Percentiles rank a stretch among this genome's conserved stretches.
These are phyloP conservation scores for Pyrenophora tritici-repentis DNA, from an alignment of 2,329 filamentous ascomycete genomes.

Conservation along the genomic window DNA sequence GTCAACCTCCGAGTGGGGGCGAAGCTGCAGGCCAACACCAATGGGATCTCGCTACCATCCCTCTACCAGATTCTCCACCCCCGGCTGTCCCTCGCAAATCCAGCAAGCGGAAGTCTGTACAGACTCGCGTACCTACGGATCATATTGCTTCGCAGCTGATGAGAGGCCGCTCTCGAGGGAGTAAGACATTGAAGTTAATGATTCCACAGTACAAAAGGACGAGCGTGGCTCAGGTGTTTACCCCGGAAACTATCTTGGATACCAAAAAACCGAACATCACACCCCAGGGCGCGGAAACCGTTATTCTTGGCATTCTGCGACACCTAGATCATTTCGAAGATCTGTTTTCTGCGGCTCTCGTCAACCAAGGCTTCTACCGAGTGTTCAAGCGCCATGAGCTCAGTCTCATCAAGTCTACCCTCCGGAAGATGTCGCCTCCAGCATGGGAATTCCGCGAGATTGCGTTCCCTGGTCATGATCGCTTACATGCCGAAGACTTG, in stretches of 20 bases:
- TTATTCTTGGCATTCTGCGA: constrained; percentile 59
- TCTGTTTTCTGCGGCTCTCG: constrained; percentile 59
- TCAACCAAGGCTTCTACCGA: constrained; percentile 62
- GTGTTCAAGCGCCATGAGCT: constrained; percentile 64
- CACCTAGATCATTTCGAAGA: constrained; percentile 58
- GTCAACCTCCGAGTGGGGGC: constrained; percentile 9
- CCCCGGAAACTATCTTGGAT: constrained; percentile 22
- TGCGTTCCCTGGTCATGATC: constrained; percentile 56
- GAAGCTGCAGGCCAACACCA: constrained; percentile 11
- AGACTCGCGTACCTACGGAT: constrained; percentile 31
- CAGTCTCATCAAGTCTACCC: constrained; percentile 56
- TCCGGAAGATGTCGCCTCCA: constrained; percentile 60
- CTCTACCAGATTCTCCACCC: constrained; percentile 17
- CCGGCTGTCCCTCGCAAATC: constrained; percentile 50
- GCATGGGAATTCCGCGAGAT: constrained; percentile 66
- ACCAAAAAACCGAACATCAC: constrained; percentile 45
- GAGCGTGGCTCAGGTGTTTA: constrained; percentile 27
- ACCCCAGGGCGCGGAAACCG: constrained; percentile 52
- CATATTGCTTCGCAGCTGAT: constrained; percentile 41
- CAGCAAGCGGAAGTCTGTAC: constrained; percentile 47
- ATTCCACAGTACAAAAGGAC: constrained; percentile 30
- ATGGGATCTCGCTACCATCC: constrained; percentile 17
- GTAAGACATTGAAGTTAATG: constrained; percentile 28
- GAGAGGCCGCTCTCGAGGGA: constrained; percentile 21
- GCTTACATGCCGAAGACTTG: constrained; percentile 47